Base-by-base conservation (phyloP, 2,329 filamentous ascomycete genomes). In the Ceratocystis diversiconidia region DNA sequence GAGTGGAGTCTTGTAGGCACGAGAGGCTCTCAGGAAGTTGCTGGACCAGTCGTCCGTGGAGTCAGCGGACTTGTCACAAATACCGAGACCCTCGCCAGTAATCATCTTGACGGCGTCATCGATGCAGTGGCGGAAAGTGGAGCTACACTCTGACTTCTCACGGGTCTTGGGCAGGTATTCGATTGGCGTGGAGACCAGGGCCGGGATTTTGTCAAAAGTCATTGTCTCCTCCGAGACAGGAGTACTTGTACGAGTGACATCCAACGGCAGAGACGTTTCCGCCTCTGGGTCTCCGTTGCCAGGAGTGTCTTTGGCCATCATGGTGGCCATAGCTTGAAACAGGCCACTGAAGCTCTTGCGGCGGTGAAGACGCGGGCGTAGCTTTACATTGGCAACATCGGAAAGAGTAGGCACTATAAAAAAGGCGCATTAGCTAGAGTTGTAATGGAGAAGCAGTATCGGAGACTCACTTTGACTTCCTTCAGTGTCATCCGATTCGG, bases 121-220 rank as follows among this genome's bases (percentile, higher is more conserved):
- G 41, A 68, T 62, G 28, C 66, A 61, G 19, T 68, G 61, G 44
- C 66, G 64, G 36, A 68, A 68, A 8, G 63, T 66, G 4, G 66
- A 66, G 48, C 66, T 67, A 65, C 66, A 67, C 30, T 68, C 66
- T 12, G 63, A 65, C 50, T 65, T 65, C 46, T 68, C 66, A 57
- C 61, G 63, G 19, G 61, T 30, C 61, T 63, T 65, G n/a, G 63
- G 63, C 4, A 67, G 48, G 28, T 67, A 67, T n/a, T 65, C 59
- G 25, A 65, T 57, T 15, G 64, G 64, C 12, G 59, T 61, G 19
- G 48, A 30, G 8, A 46, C 46, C 43, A 63, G 2, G 30, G 61
- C 25, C 19, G 46, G 22, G 28, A 63, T 46, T 41, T 64, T 43
- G 32, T 61, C 59, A 44, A 57, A 65, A 28, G 41, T 6, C n/a